phyloP scores from a whole-genome alignment of 257 asterid genomes.

The Eucommia ulmoides region DNA sequence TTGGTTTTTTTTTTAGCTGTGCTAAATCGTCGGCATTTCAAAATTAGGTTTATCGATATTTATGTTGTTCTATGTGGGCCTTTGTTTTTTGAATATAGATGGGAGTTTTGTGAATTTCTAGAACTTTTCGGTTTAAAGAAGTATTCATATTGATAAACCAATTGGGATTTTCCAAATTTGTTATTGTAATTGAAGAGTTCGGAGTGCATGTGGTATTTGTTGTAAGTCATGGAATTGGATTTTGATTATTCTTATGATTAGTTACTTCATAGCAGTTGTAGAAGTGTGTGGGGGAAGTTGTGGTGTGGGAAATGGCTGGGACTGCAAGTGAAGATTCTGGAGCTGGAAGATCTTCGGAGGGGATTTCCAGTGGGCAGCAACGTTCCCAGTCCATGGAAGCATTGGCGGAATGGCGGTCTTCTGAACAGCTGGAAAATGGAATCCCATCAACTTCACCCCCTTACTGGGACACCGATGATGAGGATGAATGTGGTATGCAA shows the following conservation, averaged over 20 bases:
- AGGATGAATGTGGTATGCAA: slow-evolving; percentile 48
- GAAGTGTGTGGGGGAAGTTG: slow-evolving; percentile 38
- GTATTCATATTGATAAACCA: background rate
- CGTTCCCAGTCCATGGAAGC: slow-evolving; percentile 56
- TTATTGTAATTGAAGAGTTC: slow-evolving; percentile 2
- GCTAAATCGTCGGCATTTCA: slow-evolving; percentile 5
- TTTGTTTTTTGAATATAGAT: slow-evolving; percentile 4
- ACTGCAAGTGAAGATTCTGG: slow-evolving; percentile 36
- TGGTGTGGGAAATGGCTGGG: slow-evolving; percentile 52
- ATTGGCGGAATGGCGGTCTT: slow-evolving; percentile 72
- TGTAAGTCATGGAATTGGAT: background rate
- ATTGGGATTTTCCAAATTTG: background rate
- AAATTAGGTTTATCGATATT: slow-evolving; percentile 27
- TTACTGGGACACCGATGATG: slow-evolving; percentile 73
- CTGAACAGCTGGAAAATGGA: slow-evolving; percentile 72
- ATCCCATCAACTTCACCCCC: slow-evolving; percentile 78
- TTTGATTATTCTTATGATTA: slow-evolving; percentile 3
- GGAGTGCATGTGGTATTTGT: background rate
- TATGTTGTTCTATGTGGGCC: slow-evolving; percentile 11
- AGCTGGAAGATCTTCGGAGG: slow-evolving; percentile 49
- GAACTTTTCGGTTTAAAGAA: slow-evolving; percentile 2
- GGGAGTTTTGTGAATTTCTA: slow-evolving; percentile 1
- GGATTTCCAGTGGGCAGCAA: slow-evolving; percentile 39
- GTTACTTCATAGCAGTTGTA: slow-evolving; percentile 27
- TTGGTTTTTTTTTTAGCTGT: slow-evolving; percentile 5